Percentiles rank a stretch among this genome's conserved stretches.
Evolutionary conservation across 805 yeast species (phyloP).

Genomic region (Candida endomychidarum): DNA sequence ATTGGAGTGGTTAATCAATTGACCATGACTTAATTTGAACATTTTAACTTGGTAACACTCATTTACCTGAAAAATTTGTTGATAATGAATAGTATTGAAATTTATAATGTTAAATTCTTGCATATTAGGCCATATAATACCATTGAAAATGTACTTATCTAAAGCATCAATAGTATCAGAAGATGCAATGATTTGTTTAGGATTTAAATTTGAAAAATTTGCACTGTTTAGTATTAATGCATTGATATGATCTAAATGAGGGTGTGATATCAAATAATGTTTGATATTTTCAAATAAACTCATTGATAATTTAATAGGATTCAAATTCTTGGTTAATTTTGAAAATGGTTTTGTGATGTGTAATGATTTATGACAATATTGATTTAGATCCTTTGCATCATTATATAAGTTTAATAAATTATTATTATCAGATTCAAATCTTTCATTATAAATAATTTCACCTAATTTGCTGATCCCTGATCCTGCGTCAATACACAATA

Average conservation of each 20-base stretch:
- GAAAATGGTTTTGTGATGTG: slow-evolving; percentile 24
- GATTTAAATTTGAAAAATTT: slow-evolving; percentile 28
- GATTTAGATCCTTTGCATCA: slow-evolving; percentile 25
- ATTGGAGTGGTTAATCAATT: slow-evolving; percentile 10
- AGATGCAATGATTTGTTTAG: slow-evolving; percentile 55
- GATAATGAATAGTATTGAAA: slow-evolving; percentile 18
- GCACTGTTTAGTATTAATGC: slow-evolving; percentile 75
- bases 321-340: slow-evolving; percentile 7
- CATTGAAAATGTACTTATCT: slow-evolving; percentile 64
- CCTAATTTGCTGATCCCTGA: slow-evolving; percentile 60
- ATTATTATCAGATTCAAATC: slow-evolving; percentile 10
- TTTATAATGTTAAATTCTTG: slow-evolving; percentile 29
- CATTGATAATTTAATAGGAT: slow-evolving; percentile 13
- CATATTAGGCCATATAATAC: slow-evolving; percentile 76
- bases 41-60: slow-evolving; percentile 25
- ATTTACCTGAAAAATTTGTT: slow-evolving; percentile 16
- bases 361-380: slow-evolving; percentile 18
- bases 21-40: slow-evolving; percentile 38
- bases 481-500: slow-evolving; percentile 79
- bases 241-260: slow-evolving; percentile 79
- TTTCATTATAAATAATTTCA: slow-evolving; percentile 35
- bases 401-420: slow-evolving; percentile 21
- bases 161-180: slow-evolving; percentile 52
- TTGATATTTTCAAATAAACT: slow-evolving; percentile 26
- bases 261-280: slow-evolving; percentile 66